Evolutionary conservation across 192 early-diverging fungal species (phyloP).

Genomic region (Radiomyces spectabilis): DNA sequence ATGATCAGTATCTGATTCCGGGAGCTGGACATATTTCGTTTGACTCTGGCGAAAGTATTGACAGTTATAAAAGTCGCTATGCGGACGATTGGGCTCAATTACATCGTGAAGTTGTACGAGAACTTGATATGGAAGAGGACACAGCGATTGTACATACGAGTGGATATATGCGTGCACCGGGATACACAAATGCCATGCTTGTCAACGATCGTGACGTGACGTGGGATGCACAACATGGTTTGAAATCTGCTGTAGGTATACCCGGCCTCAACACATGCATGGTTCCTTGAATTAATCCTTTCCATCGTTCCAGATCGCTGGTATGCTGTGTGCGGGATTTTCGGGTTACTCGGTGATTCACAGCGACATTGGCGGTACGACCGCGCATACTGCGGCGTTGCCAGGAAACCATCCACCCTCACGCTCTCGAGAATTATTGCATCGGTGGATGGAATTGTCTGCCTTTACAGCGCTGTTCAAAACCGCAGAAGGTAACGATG

Average conservation of each 20-base stretch:
- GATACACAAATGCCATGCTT: slow-evolving; percentile 29
- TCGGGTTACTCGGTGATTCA: slow-evolving; percentile 30
- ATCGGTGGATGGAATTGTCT: slow-evolving; percentile 35
- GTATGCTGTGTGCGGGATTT: slow-evolving; percentile 28
- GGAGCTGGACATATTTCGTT: no score
- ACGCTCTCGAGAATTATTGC: slow-evolving; percentile 20
- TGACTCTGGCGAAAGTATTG: no score
- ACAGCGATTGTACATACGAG: slow-evolving; percentile 24
- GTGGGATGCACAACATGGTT: slow-evolving; percentile 35
- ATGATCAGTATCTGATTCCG: no score
- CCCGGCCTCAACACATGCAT: no score
- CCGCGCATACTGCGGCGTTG: slow-evolving; percentile 5
- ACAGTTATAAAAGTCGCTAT: slow-evolving; percentile 30
- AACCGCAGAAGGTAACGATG: slow-evolving; percentile 16
- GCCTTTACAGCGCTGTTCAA: slow-evolving; percentile 28
- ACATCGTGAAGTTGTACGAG: slow-evolving; percentile 17
- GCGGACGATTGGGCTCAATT: slow-evolving; percentile 28
- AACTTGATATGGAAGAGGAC: slow-evolving; percentile 19
- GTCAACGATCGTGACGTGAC: slow-evolving; percentile 33
- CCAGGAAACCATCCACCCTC: slow-evolving; percentile 22
- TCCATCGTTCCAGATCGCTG: slow-evolving; percentile 18
- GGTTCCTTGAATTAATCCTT: neutral
- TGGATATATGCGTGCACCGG: slow-evolving; percentile 24
- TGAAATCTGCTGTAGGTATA: slow-evolving; percentile 31
- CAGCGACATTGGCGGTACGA: slow-evolving; percentile 32